phyloP scores from a whole-genome alignment of 306 rosid genomes.

The Fragaria vesca region DNA sequence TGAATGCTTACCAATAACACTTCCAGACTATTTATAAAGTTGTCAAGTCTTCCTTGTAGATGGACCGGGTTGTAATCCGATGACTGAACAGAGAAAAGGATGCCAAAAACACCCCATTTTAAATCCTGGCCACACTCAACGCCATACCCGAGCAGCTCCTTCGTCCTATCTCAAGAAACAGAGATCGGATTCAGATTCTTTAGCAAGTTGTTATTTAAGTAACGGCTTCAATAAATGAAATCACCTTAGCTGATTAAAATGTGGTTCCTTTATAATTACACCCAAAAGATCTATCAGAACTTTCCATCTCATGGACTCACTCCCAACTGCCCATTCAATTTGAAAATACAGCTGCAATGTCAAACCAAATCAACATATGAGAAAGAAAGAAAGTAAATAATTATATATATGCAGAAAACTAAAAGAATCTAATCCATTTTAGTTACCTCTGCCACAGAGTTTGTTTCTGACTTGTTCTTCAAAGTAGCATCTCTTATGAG shows the following conservation, averaged over 20 bases:
- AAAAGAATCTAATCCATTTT: constrained; percentile 4
- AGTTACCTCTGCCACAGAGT: constrained; percentile 88
- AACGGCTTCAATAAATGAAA: constrained; percentile 24
- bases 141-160: constrained; percentile 97
- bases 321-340: constrained; percentile 70
- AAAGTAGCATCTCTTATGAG: constrained; percentile 68
- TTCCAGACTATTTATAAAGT: constrained; percentile 63
- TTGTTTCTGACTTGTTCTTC: constrained; percentile 75
- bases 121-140: constrained; percentile 67
- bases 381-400: not conserved
- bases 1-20: constrained; percentile 64
- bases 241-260: constrained; percentile 92
- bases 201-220: not conserved
- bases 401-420: constrained; percentile 12
- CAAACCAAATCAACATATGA: constrained; percentile 22
- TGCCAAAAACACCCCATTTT: constrained; percentile 69
- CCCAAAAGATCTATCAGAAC: constrained; percentile 76
- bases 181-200: constrained; percentile 10
- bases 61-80: constrained; percentile 74
- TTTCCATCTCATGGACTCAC: constrained; percentile 59
- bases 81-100: constrained; percentile 80
- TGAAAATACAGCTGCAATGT: constrained; percentile 86
- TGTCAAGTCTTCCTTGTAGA: constrained; percentile 77
- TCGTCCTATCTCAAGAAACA: constrained; percentile 59
- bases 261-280: constrained; percentile 84